These are phyloP conservation scores for Lithospermum erythrorhizon DNA, from an alignment of 257 asterid species.

Conservation along the genomic window DNA sequence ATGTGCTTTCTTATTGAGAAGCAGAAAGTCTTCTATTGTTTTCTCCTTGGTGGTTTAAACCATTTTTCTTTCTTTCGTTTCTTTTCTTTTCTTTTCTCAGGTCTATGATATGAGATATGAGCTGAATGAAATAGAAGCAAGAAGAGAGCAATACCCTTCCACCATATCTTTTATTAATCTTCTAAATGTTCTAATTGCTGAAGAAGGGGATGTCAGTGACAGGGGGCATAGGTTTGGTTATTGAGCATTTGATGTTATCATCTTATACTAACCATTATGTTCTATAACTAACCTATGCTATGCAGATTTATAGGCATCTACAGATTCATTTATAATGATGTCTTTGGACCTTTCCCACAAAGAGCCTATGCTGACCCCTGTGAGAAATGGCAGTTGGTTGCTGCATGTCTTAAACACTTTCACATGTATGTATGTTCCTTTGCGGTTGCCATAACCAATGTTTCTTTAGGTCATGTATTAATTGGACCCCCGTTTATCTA, in stretches of 20 bases:
- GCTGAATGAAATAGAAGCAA: conserved; percentile 94
- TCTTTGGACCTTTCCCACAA: conserved; percentile 93
- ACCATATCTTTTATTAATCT: conserved; percentile 80
- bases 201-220: conserved; percentile 73
- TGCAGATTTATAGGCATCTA: conserved; percentile 92
- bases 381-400: conserved; percentile 91
- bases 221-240: conserved; percentile 70
- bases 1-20: neutral
- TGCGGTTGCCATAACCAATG: neutral
- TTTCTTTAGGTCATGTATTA: neutral
- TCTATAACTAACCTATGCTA: conserved; percentile 9
- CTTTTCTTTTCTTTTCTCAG: conserved; percentile 29
- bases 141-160: conserved; percentile 93
- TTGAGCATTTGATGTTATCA: conserved; percentile 1
- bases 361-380: conserved; percentile 87
- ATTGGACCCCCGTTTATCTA: neutral
- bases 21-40: neutral
- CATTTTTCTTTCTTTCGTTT: neutral
- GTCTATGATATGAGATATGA: conserved; percentile 96
- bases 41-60: neutral
- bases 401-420: conserved; percentile 81
- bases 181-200: conserved; percentile 74
- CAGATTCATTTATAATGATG: conserved; percentile 85
- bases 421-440: conserved; percentile 69
- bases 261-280: neutral